Base-by-base conservation (phyloP, 1,284 basidiomycete genomes). In the Cryptococcus amylolentus region DNA sequence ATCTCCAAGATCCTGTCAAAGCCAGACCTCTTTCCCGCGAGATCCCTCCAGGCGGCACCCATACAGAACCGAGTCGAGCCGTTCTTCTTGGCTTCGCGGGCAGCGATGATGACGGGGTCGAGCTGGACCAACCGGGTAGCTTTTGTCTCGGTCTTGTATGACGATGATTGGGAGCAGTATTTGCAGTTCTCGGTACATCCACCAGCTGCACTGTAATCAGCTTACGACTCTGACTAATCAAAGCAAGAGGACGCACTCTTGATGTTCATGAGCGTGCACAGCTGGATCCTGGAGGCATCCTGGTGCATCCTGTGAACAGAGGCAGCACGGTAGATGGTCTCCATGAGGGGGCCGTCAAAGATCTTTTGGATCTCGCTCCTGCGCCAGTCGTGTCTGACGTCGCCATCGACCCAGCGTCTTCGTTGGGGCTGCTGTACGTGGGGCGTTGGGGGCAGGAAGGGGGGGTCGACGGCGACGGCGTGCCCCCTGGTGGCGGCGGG, bases 11-110 rank as follows among this genome's bases (percentile, higher is more conserved):
- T 98, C 65, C 86, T 85, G 74, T 97, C 89, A 69, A 98, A 98
- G 1, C 94, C 94, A 51, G 89, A 84, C 78, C 97, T 98, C 62
- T 91, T 84, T 3, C 95, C 94, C 28, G 89, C 86, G 48, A 98
- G 84, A 76, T 97, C 95, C 64, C 95, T 82, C 95, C 95, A 98
- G n/a, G 95, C 95, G 4, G 95, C 94, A 55, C 95, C 95, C 95
- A 98, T 98, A 77, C 95, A 98, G 80, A 98, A 98, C 26, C 95
- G 84, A 20, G 95, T 98, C 72, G 89, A 93, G 35, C 95, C 95
- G 60, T 98, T 98, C 62, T 81, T 92, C 75, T 97, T 98, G 31
- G 95, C 95, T 73, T 89, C 88, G 28, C 91, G 84, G 26, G 95
- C 92, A 20, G 87, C 92, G 73, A 87, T 86, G 27, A 98, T 80